Base-by-base conservation (phyloP, 805 yeast genomes). In the Millerago galiae region DNA sequence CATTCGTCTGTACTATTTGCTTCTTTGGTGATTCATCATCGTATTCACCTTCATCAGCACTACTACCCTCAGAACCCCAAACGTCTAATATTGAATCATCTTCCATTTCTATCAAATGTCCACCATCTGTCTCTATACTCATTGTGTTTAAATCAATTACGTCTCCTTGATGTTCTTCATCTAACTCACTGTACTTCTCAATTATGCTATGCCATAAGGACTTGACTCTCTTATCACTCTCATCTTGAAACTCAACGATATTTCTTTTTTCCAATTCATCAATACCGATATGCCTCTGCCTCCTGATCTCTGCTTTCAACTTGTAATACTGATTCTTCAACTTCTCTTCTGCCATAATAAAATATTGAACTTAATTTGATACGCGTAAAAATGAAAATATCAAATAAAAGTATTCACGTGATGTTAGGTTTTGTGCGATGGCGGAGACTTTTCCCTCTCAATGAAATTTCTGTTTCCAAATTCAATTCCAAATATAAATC, bases 121-220 rank as follows among this genome's bases (percentile, higher is more conserved):
- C 61, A 1, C 40, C 46, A 27, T 56, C 41, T 13, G 43, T 43
- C 12, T 50, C 52, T 12, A 56, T 56, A 2, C 37, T 36, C 45
- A 56, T 48, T 4, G 44, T 46, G 6, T 37, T 38, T 16, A 56
- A 25, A 34, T 56, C 49, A 6, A 68, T 56, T 6, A 67, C 50
- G 45, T 68, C 72, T 12, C 69, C 67, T 48, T 62, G 65, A 14
- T 58, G 51, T 12, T 49, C 52, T 28, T 55, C 48, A 17, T 56
- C 64, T 30, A 48, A 51, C 12, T 49, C 49, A 17, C 59, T 51
- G 47, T 64, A 67, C 45, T 55, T 54, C 21, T 46, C 55, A 28
- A 62, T 58, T 21, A 67, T 63, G 2, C 49, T 44, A 12, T 57
- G 56, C 68, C 69, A 62, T 6, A 63, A 52, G 2, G 48, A 43